Percentiles rank a stretch among this genome's conserved stretches.
Evolutionary conservation across 208 protist species (phyloP).

Genomic region (Trypanosomatidae sp.): DNA sequence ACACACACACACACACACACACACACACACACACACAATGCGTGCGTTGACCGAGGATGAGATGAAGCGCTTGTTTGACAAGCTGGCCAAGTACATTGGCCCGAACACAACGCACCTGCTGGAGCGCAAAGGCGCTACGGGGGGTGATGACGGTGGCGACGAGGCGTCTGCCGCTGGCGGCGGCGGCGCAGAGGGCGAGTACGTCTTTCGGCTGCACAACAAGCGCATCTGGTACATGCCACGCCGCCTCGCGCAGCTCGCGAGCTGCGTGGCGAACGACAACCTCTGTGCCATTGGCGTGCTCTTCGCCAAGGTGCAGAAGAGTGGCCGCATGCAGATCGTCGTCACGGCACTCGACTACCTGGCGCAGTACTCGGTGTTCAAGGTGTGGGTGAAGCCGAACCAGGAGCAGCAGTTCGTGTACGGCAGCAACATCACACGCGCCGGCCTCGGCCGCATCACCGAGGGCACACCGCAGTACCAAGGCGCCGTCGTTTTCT

Average conservation of each 20-base stretch:
- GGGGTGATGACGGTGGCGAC: no score
- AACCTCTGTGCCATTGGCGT: constrained; percentile 87
- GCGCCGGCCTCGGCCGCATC: constrained; percentile 95
- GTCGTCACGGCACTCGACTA: constrained; percentile 84
- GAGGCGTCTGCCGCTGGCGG: no score
- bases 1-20: no score
- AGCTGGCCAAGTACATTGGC: constrained; percentile 88
- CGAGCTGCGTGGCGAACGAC: constrained; percentile 74
- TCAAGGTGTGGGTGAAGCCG: constrained; percentile 99
- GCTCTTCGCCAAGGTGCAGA: constrained; percentile 83
- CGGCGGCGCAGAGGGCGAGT: constrained; percentile 80
- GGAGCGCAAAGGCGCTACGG: constrained; percentile 42
- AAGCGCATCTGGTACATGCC: constrained; percentile 89
- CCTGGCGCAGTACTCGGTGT: constrained; percentile 88
- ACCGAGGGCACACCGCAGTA: constrained; percentile 97
- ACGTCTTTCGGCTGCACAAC: constrained; percentile 88
- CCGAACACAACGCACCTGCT: constrained; percentile 79
- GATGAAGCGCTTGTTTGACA: constrained; percentile 84
- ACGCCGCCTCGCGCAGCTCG: constrained; percentile 60
- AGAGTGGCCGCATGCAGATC: constrained; percentile 83
- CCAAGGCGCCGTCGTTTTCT: constrained; percentile 96
- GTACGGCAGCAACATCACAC: constrained; percentile 98
- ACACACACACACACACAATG: constrained; percentile 54
- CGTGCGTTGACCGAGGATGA: constrained; percentile 74
- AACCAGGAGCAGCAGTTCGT: constrained; percentile 97